Conservation (phyloP, 2,329 filamentous ascomycete genomes). For the Sporothrix mexicana region DNA sequence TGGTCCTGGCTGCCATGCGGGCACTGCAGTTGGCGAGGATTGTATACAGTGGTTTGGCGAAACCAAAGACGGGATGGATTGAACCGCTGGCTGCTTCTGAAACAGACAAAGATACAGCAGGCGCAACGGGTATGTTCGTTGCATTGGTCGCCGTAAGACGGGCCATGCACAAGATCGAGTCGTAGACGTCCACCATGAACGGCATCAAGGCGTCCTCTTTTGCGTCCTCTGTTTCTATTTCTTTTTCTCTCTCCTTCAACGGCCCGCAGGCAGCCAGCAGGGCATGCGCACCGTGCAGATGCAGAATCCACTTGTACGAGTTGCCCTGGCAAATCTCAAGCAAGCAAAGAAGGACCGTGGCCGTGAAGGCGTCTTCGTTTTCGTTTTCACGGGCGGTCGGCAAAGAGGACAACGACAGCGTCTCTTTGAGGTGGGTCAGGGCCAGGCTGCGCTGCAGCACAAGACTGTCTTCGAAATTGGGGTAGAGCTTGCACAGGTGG, state of each 20-base stretch:
- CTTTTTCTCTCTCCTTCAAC: not conserved
- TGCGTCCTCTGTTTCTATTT: too few species aligned
- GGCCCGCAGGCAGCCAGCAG: not conserved
- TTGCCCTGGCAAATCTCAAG: conserved; percentile 7
- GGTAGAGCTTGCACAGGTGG: conserved; percentile 18
- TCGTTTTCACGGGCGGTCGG: too few species aligned
- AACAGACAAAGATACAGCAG: too few species aligned
- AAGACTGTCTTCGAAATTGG: conserved; percentile 5
- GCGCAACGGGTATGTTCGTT: not conserved
- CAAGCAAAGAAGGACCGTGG: not conserved
- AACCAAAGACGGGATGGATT: not conserved
- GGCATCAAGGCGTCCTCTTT: not conserved
- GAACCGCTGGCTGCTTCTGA: not conserved
- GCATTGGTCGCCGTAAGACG: not conserved
- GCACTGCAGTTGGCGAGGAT: not conserved
- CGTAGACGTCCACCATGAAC: conserved; percentile 16
- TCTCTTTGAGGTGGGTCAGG: not conserved
- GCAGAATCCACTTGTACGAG: conserved; percentile 19
- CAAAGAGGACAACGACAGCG: not conserved
- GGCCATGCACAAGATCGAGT: conserved; percentile 11
- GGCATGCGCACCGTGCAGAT: conserved; percentile 7
- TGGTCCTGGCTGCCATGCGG: not conserved
- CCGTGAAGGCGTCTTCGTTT: not conserved
- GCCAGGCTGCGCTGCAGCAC: conserved; percentile 1
- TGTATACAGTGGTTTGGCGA: not conserved